Evolutionary conservation across 1,284 basidiomycete genomes (phyloP).

Genomic region (Cryptococcus maquisensis): DNA sequence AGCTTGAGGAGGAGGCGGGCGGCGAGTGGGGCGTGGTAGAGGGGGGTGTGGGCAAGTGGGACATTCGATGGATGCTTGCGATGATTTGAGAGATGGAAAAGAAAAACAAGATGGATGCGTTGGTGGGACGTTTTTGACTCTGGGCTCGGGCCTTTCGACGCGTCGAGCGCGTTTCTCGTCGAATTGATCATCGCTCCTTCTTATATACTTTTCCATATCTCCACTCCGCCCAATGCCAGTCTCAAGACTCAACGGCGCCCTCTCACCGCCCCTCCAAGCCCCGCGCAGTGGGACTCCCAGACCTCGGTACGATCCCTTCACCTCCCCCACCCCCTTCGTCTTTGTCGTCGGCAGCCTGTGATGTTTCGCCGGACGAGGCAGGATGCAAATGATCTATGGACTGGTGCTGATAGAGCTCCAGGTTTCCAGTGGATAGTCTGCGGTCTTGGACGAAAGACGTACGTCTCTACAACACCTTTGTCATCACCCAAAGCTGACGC

Average conservation of each 20-base stretch:
- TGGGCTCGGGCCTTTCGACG: too few species aligned
- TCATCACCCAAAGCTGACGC: neutral
- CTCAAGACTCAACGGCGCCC: conserved; percentile 23
- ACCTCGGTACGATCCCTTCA: conserved; percentile 12
- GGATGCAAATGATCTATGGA: neutral
- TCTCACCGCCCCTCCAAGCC: conserved; percentile 18
- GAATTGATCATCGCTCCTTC: neutral
- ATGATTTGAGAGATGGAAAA: neutral
- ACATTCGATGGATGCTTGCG: neutral
- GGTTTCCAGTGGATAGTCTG: conserved; percentile 30
- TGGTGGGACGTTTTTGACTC: neutral
- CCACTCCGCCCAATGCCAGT: neutral
- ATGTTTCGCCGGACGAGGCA: neutral
- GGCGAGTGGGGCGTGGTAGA: conserved; percentile 11
- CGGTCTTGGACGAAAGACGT: conserved; percentile 17
- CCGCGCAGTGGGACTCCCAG: conserved; percentile 17
- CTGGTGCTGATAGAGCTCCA: neutral
- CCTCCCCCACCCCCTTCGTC: neutral
- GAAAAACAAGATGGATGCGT: neutral
- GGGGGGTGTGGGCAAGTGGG: neutral
- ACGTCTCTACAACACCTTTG: neutral
- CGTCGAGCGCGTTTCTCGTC: neutral
- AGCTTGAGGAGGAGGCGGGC: conserved; percentile 10
- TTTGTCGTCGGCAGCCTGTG: neutral
- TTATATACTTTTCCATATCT: neutral